Evolutionary conservation across 139 green algal species (phyloP).

Genomic region (Volvox africanus): DNA sequence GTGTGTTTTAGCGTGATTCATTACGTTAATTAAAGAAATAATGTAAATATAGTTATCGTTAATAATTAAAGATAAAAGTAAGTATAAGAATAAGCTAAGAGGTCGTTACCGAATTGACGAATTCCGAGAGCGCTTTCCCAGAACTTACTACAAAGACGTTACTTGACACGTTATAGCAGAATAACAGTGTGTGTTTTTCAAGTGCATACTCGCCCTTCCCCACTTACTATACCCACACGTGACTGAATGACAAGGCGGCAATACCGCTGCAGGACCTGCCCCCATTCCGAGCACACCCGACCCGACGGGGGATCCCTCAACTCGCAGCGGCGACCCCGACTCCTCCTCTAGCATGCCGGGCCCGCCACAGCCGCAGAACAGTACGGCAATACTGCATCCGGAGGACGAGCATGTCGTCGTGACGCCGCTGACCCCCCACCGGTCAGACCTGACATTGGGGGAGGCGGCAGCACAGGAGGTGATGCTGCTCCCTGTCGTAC

Average conservation of each 20-base stretch:
- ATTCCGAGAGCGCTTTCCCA: too few relatives aligned
- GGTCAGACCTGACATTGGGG: conserved; percentile 18
- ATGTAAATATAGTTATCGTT: too few relatives aligned
- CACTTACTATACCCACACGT: neutral
- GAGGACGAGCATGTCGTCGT: conserved; percentile 43
- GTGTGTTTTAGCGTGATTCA: too few relatives aligned
- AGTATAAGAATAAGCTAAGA: too few relatives aligned
- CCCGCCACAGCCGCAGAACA: neutral
- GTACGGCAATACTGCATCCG: neutral
- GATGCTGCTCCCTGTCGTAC: conserved; percentile 4
- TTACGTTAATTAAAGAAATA: too few relatives aligned
- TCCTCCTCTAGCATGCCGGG: neutral
- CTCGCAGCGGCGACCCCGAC: neutral
- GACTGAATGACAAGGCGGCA: neutral
- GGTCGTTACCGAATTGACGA: too few relatives aligned
- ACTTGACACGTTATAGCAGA: too few relatives aligned
- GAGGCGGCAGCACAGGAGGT: conserved; percentile 27
- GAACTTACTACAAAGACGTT: too few relatives aligned
- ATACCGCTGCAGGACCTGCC: neutral
- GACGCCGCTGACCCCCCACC: conserved; percentile 4
- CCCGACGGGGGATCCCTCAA: neutral
- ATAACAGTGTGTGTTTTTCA: too few relatives aligned
- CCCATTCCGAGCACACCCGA: neutral
- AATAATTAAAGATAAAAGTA: too few relatives aligned
- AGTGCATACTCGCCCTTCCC: neutral